phyloP scores from a whole-genome alignment of 2,329 filamentous ascomycete genomes.

The Ophiocordyceps unilateralis region DNA sequence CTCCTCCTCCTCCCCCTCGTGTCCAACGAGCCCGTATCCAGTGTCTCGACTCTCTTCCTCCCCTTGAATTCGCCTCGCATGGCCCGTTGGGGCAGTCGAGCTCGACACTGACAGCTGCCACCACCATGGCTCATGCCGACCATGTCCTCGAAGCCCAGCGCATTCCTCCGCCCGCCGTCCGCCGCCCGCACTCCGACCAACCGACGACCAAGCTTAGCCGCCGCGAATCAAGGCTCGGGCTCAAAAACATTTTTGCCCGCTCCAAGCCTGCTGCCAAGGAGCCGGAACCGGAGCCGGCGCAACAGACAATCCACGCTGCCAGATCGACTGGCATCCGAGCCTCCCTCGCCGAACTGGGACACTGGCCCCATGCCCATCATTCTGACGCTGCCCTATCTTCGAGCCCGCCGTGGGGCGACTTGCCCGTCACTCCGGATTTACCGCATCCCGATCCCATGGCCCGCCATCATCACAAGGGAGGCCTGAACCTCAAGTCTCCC shows the following conservation, averaged over 20 bases:
- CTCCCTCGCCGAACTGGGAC: slow-evolving; percentile 27
- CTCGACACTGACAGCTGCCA: neutral
- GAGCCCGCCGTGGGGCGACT: slow-evolving; percentile 18
- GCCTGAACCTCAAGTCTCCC: slow-evolving; percentile 1
- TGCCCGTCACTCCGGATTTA: slow-evolving; percentile 8
- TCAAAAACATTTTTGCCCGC: slow-evolving; percentile 33
- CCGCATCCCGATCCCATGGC: slow-evolving; percentile 4
- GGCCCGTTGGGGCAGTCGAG: neutral
- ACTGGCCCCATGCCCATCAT: slow-evolving; percentile 21
- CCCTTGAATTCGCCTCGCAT: neutral
- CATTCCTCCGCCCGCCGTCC: neutral
- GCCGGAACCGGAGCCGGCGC: slow-evolving; percentile 12
- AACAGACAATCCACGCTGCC: slow-evolving; percentile 12
- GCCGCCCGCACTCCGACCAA: neutral
- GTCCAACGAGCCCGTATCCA: neutral
- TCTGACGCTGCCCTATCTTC: slow-evolving; percentile 6
- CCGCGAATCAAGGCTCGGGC: slow-evolving; percentile 33
- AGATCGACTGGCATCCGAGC: slow-evolving; percentile 23
- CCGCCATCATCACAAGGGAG: slow-evolving; percentile 2
- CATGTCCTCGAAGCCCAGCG: too few species aligned
- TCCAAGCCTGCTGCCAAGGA: slow-evolving; percentile 20
- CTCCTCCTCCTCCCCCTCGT: neutral
- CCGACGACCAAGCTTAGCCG: slow-evolving; percentile 17
- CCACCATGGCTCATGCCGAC: neutral
- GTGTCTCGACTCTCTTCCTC: neutral